Evolutionary conservation across 371 early-diverging fungal genomes (phyloP).

Genomic region (Zychaea mexicana): DNA sequence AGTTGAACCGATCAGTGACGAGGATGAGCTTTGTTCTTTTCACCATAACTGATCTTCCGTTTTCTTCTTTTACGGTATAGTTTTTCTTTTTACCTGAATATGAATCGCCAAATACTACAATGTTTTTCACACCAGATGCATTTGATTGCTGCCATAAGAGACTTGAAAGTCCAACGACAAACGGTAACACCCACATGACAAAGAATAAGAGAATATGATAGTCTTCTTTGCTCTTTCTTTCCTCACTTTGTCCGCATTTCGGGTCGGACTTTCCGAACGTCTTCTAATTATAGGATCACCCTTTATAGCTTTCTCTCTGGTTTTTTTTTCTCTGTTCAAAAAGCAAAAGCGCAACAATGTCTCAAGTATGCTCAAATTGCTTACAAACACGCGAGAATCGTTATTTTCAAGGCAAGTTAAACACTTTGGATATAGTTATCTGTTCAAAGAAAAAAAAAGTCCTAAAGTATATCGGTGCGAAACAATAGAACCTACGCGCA

Average conservation of each 20-base stretch:
- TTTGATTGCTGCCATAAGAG: neutral
- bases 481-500: slow-evolving; percentile 7
- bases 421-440: neutral
- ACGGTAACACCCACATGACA: neutral
- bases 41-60: neutral
- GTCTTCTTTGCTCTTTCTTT: too few species aligned
- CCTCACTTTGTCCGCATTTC: too few species aligned
- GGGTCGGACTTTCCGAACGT: too few species aligned
- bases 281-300: neutral
- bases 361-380: slow-evolving; percentile 11
- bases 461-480: neutral
- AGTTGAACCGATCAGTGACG: neutral
- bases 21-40: neutral
- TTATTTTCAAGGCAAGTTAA: slow-evolving; percentile 6
- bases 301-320: neutral
- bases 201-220: neutral
- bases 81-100: slow-evolving; percentile 27
- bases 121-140: slow-evolving; percentile 26
- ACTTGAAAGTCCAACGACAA: neutral
- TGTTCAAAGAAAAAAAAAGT: neutral
- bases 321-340: neutral
- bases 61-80: neutral
- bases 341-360: slow-evolving; percentile 1
- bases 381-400: slow-evolving; percentile 7
- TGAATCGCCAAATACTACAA: slow-evolving; percentile 53